Percentiles rank a stretch among this genome's conserved stretches.
Conservation (phyloP, 805 yeast genomes). For the Saturnispora diversa region DNA sequence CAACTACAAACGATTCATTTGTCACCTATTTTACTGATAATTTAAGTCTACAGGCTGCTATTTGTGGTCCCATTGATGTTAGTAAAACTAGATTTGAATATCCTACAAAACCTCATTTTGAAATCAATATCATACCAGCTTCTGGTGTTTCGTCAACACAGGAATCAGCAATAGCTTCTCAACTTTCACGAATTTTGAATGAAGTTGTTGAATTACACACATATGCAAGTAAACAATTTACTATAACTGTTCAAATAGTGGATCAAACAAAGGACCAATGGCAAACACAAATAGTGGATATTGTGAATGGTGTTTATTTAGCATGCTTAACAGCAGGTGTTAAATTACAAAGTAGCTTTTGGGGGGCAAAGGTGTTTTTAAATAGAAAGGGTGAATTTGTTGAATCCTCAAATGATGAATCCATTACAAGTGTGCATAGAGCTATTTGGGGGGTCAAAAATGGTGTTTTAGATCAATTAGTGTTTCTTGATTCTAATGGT, state of each 20-base stretch:
- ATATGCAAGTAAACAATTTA: conserved; percentile 75
- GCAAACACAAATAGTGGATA: conserved; percentile 48
- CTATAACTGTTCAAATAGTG: conserved; percentile 58
- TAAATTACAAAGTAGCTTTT: conserved; percentile 55
- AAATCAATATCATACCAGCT: conserved; percentile 71
- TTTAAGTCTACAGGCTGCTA: conserved; percentile 62
- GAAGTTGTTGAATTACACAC: conserved; percentile 51
- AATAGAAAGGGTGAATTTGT: neutral
- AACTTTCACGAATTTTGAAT: conserved; percentile 52
- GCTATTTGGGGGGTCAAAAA: conserved; percentile 7
- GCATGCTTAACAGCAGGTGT: conserved; percentile 80
- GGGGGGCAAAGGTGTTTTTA: conserved; percentile 32
- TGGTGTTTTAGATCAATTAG: conserved; percentile 38
- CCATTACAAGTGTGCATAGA: conserved; percentile 6
- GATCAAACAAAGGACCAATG: conserved; percentile 30
- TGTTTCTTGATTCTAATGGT: conserved; percentile 71
- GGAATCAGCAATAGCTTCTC: conserved; percentile 70
- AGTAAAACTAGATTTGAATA: conserved; percentile 74
- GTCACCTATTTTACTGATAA: conserved; percentile 42
- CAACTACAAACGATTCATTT: conserved; percentile 5
- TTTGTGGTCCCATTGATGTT: conserved; percentile 81
- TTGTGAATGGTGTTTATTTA: conserved; percentile 62
- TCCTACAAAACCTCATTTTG: conserved; percentile 71
- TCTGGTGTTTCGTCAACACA: conserved; percentile 64
- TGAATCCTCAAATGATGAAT: neutral